Base-by-base conservation (phyloP, 176 grass and related monocot genomes). In the Ensete glaucum region DNA sequence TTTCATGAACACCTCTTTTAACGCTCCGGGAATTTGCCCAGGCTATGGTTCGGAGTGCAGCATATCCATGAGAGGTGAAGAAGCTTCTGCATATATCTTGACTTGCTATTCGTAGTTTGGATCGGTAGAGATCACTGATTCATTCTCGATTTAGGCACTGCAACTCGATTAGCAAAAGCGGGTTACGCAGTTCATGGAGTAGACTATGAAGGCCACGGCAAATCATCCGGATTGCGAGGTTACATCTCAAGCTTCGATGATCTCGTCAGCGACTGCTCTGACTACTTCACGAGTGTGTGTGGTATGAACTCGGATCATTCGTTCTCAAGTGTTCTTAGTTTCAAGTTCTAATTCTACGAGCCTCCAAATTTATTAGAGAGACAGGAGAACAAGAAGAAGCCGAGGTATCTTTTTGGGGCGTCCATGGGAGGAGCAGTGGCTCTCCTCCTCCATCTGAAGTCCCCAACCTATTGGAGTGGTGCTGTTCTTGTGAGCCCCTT, bases 161-260 rank as follows among this genome's bases (percentile, higher is more conserved):
- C 83, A 51, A 43, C 60, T 63, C 66, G 79, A 14, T 64, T 96
- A 52, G 86, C 87, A 34, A 22, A 6, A 13, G 85, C 83, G 6
- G 92, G 85, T 21, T 91, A 91, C 20, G 79, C 69, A 8, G 77
- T 96, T 25, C 71, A 91, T 60, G 92, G 83, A 16, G 82, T 96
- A 68, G 91, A 96, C 21, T 87, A 85, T 8, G 86, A 96, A 64
- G 92, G 92, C 0, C 92, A 96, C 19, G 92, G 88, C 23, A 87
- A 74, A 59, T 91, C 91, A 50, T 82, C 80, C 23, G 91, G 91
- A 16, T 9, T 2, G 74, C 82, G 77, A 72, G 77, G 88, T 50
- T 96, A 91, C 75, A 68, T 91, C 66, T 27, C 85, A 11, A 79
- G 70, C 58, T 88, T 96, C 50, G 14, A 62, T 14, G 49, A 84